phyloP scores from a whole-genome alignment of 805 yeast species.

The Candida insectorum region DNA sequence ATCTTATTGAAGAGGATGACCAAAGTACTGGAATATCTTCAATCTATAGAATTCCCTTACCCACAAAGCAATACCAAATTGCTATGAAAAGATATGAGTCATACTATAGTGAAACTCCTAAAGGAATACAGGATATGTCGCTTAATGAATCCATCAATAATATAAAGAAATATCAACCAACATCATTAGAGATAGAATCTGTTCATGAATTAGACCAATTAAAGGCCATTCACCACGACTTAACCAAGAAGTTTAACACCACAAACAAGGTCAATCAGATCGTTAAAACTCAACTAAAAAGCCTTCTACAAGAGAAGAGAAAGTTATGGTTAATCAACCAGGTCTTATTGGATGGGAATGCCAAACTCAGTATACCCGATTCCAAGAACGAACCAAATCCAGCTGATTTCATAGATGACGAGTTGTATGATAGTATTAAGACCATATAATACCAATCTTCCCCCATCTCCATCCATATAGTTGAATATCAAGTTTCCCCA shows the following conservation, averaged over 20 bases:
- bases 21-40: slow-evolving; percentile 14
- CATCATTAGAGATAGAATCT: slow-evolving; percentile 11
- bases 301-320: slow-evolving; percentile 27
- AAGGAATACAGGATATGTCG: not conserved
- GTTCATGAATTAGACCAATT: slow-evolving; percentile 15
- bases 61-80: slow-evolving; percentile 30
- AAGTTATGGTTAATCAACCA: slow-evolving; percentile 42
- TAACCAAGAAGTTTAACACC: slow-evolving; percentile 34
- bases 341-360: slow-evolving; percentile 40
- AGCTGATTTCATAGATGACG: slow-evolving; percentile 12
- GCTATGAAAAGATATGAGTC: slow-evolving; percentile 31
- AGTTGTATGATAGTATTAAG: slow-evolving; percentile 9
- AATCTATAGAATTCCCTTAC: slow-evolving; percentile 25
- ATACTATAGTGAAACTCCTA: slow-evolving; percentile 6
- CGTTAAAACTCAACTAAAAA: slow-evolving; percentile 25
- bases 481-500: no score
- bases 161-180: slow-evolving; percentile 1
- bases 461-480: slow-evolving; percentile 7
- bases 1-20: slow-evolving; percentile 19
- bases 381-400: slow-evolving; percentile 3
- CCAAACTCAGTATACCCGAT: slow-evolving; percentile 30
- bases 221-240: slow-evolving; percentile 20
- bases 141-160: slow-evolving; percentile 1
- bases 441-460: slow-evolving; percentile 1
- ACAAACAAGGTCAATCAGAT: slow-evolving; percentile 36